Evolutionary conservation across 345 rosid species (phyloP), one percentile per base, ranked within the genome.

Genomic region (Noccaea bulbosa): DNA sequence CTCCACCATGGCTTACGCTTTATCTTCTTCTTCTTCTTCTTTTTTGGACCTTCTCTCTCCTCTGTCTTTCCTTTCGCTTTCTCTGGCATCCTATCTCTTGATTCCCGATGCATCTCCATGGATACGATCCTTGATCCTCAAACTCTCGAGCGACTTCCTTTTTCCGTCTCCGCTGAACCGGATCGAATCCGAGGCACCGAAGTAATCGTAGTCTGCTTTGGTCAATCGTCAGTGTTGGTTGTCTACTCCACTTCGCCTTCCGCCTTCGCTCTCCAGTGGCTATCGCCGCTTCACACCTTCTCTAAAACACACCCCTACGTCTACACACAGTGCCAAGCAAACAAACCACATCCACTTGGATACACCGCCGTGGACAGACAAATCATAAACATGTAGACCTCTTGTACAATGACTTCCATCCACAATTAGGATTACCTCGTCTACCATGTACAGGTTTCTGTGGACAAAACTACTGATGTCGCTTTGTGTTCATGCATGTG

Each of bases 201-300:
- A 16, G 76, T 93, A 34, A 9, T 76, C 58, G 64, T 90, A 38
- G 10, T 76, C 3, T 93, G 90, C 34, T 47, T 81, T 8, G 66
- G 69, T 70, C 82, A 79, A 4, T 71, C 82, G 51, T 83, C 83
- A 0, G 0, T 88, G 39, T 73, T 86, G 10, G 3, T 90, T 43
- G 33, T 82, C 57, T 90, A 69, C 81, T 80, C 93, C 33, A 87
- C 92, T 38, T 81, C 93, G 4, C 84, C 88, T 1, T 65, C 84
- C 5, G 88, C 98, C 9, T 86, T 97, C 2, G 98, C 98, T 2
- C 96, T 93, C 60, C 93, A 93, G 9, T 93, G 98, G 98, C 88
- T 93, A 4, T 77, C 81, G 0, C 98, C 97, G 0, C 86, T 79
- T 0, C 93, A 88, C 38, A 90, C 98, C 3, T 90, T 87, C 77